Conservation (phyloP, 108 stramenopile species). For the Discostella pseudostelligera region DNA sequence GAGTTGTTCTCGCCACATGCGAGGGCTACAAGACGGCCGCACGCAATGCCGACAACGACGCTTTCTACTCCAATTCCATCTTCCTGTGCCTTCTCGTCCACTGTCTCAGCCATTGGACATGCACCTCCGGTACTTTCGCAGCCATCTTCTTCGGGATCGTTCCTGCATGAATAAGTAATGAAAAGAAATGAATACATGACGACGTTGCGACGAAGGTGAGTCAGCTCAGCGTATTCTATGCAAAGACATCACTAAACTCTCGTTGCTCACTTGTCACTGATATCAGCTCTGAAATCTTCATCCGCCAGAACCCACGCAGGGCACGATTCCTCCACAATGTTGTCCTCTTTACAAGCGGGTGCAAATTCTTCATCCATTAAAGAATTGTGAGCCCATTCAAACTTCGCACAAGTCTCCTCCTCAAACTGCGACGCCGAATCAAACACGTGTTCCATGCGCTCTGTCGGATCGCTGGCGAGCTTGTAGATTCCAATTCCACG, state of each 20-base stretch:
- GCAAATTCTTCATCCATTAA: constrained; percentile 37
- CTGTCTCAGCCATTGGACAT: constrained; percentile 31
- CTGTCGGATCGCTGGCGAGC: too few species aligned
- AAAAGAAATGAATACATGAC: too few species aligned
- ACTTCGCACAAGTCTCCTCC: constrained; percentile 11
- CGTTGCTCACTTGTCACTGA: too few species aligned
- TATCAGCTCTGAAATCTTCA: too few species aligned
- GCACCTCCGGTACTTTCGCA: constrained; percentile 30
- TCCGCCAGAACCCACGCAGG: too few species aligned
- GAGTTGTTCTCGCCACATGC: constrained; percentile 25
- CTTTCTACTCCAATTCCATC: constrained; percentile 18
- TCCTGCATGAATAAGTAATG: constrained; percentile 6
- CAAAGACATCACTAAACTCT: too few species aligned
- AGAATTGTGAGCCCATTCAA: constrained; percentile 44
- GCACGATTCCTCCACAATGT: too few species aligned
- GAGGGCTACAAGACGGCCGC: constrained; percentile 16
- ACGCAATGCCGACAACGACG: constrained; percentile 30
- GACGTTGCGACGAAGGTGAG: too few species aligned
- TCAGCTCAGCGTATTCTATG: too few species aligned
- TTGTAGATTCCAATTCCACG: constrained; percentile 30
- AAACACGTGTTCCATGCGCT: too few species aligned
- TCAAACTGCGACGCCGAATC: constrained; percentile 10
- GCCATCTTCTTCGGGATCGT: constrained; percentile 32
- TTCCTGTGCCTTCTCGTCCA: constrained; percentile 16
- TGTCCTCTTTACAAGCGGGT: not conserved